Evolutionary conservation across 2,329 filamentous ascomycete species (phyloP), one percentile per base, ranked within the genome.

Genomic region (Aspergillus proliferans): DNA sequence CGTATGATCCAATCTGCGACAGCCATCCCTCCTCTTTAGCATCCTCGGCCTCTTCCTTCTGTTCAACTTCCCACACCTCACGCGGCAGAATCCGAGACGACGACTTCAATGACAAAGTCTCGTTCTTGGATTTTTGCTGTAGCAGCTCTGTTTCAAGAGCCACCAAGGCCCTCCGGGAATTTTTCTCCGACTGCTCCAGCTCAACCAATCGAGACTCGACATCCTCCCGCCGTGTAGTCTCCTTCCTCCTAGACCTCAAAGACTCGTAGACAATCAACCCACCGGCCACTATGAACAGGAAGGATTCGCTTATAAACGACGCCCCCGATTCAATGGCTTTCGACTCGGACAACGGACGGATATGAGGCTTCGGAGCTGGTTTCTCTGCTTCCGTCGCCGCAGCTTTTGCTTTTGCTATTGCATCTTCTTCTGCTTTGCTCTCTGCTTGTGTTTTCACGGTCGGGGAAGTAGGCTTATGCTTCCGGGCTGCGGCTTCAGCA

Each of bases 251-350:
- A 26, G 79, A 78, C 47, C 83, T 70, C 75, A 76, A 81, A 18
- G 78, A 76, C 59, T 87, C 83, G 47, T 81, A 81, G 0, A 86
- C 64, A 41, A 87, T 81, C 51, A 86, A 66, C 0, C 78, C 71
- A 5, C 80, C 82, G 1, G 80, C 84, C 10, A 86, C 84, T 3
- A 76, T 58, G 57, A 86, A 86, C 36, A 87, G 74, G 60, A 87
- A 87, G 0, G 79, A 69, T 60, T 87, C 83, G 28, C 81, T 81
- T 44, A 84, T 83, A 59, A 87, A 86, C 53, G 83, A 86, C 3
- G 83, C 84, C 3, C 83, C 84, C 34, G 79, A 78, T 61, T 87
- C 83, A 47, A 87, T 86, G 0, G 83, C 83, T 58, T 85, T 84
- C 10, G 79, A 76, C 62, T 87, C 84, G 2, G 80, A 81, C 9